Base-by-base conservation (phyloP, 192 early-diverging fungal species). In the Coemansia sp. region DNA sequence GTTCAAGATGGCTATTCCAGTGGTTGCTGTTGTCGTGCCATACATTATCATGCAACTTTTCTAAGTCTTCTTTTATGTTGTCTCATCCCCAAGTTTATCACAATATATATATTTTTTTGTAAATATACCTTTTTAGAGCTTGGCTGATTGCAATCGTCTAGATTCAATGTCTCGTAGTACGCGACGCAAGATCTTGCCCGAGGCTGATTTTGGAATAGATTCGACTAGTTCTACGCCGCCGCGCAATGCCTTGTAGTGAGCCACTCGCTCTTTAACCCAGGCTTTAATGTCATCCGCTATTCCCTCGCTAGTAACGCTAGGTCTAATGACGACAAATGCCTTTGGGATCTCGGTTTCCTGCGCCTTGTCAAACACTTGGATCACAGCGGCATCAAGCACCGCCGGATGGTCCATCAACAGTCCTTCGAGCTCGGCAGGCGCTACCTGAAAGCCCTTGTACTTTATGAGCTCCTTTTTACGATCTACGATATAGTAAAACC, bases 391-490 rank as follows among this genome's bases (percentile, higher is more conserved):
- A 61, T 93, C 92, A 11, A 85, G 71, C 39, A 98, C 85, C 7
- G 65, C 62, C 1, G 91, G 90, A 55, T 96, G 91, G 47, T 87
- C 76, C 0, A 92, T 70, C 58, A 96, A 76, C 66, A 90, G 58
- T 1, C 88, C 90, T 73, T 98, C 96, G 15, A 98, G 85, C 81
- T 96, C 95, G 5, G 95, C 95, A 0, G 95, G 96, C 0, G 95
- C 85, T 15, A 98, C 91, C 82, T 89, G 87, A 74, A 87, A 88
- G 9, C 89, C 87, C 72, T 96, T 96, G 89, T 95, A 98, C 76
- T 98, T 98, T 81, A 96, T 96, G 44, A 97, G 87, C 74, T 96
- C 94, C 86, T 96, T 98, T 39, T 93, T 72, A 33, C 96, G 92
- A 66, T 92, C 92, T 7, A 88, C 85, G 34, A 90, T 85, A 69